Conservation (phyloP, 208 protist genomes). For the Crithidia expoeki region DNA sequence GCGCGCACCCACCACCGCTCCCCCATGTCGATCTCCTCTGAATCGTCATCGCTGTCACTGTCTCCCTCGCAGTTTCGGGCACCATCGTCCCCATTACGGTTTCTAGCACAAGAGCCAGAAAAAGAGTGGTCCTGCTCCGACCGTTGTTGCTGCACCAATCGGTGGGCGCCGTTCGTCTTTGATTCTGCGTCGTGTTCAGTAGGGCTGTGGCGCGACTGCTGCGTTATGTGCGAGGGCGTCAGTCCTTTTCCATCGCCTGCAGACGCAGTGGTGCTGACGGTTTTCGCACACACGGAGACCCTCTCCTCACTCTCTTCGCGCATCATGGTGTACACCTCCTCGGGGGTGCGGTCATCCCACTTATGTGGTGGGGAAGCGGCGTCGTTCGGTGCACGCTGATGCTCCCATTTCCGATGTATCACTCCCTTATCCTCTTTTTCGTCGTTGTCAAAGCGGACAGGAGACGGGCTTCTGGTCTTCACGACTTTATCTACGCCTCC, state of each 20-base stretch:
- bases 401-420: too few species aligned
- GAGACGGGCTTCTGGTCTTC: neutral
- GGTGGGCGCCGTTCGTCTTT: neutral
- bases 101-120: too few species aligned
- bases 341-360: conserved; percentile 21
- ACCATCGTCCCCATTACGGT: neutral
- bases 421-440: neutral
- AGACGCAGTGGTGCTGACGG: neutral
- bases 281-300: neutral
- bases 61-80: neutral
- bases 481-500: neutral
- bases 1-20: conserved; percentile 41
- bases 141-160: neutral
- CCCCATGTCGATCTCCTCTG: conserved; percentile 33
- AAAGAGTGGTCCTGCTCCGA: too few species aligned
- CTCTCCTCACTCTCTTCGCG: conserved; percentile 17
- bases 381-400: neutral
- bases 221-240: neutral
- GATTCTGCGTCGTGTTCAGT: neutral
- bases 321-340: conserved; percentile 28
- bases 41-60: conserved; percentile 25
- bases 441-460: neutral
- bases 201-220: neutral
- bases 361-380: conserved; percentile 2
- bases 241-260: neutral